These are phyloP conservation scores for Starmerella apicola DNA, from an alignment of 805 yeast genomes.

Conservation along the genomic window DNA sequence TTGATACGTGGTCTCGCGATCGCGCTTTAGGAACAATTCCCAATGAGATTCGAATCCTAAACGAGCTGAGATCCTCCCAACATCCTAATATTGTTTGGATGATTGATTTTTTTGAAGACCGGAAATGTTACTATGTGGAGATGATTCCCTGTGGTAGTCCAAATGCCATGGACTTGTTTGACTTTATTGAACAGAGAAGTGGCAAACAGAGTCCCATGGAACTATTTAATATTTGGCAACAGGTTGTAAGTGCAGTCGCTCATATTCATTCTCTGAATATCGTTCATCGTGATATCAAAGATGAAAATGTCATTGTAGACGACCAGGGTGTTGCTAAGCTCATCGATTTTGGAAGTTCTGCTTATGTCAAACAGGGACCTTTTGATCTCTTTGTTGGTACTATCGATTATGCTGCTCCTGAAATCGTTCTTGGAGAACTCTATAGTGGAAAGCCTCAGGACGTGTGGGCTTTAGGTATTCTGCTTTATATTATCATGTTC, in stretches of 20 bases:
- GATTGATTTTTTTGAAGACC: constrained; percentile 88
- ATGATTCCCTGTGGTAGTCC: constrained; percentile 72
- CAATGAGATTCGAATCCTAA: constrained; percentile 89
- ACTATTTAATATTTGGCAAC: constrained; percentile 28
- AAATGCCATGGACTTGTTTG: constrained; percentile 88
- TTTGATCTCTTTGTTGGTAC: constrained; percentile 97
- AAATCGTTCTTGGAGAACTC: constrained; percentile 75
- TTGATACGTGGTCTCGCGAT: constrained; percentile 96
- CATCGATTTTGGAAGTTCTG: constrained; percentile 93
- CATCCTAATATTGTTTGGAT: constrained; percentile 81
- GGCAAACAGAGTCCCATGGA: neutral
- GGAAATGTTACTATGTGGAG: constrained; percentile 76
- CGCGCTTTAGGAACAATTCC: constrained; percentile 86
- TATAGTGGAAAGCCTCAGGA: constrained; percentile 93
- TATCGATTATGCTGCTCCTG: constrained; percentile 95
- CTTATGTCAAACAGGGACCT: constrained; percentile 80
- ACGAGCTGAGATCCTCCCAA: constrained; percentile 52
- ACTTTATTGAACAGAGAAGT: constrained; percentile 51
- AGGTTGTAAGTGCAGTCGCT: constrained; percentile 62
- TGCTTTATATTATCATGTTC: constrained; percentile 77
- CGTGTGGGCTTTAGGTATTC: constrained; percentile 91
- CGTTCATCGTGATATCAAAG: constrained; percentile 89
- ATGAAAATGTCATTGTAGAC: constrained; percentile 85
- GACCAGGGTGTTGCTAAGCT: constrained; percentile 61
- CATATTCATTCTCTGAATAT: constrained; percentile 76